These are phyloP conservation scores for Fusarium luffae DNA, from an alignment of 2,329 filamentous ascomycete species.

Conservation along the genomic window DNA sequence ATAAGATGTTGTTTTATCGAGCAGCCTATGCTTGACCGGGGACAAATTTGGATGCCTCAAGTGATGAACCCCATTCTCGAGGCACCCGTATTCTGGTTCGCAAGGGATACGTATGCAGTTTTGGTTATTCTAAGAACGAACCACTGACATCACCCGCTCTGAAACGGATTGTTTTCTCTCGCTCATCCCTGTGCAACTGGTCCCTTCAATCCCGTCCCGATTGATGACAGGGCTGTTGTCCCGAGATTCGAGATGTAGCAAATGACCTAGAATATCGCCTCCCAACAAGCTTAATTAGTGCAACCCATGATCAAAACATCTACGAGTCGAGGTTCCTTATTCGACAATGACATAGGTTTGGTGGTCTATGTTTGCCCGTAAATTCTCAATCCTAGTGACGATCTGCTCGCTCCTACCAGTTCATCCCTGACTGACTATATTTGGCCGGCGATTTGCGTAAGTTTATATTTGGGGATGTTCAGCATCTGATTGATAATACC, in stretches of 20 bases:
- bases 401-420: not conserved
- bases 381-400: not conserved
- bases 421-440: not conserved
- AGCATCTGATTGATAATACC: not conserved
- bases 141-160: not conserved
- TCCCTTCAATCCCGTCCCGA: not conserved
- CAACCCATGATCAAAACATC: constrained; percentile 20
- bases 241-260: constrained; percentile 8
- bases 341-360: not conserved
- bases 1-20: constrained; percentile 42
- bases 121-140: not conserved
- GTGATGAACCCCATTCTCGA: constrained; percentile 37
- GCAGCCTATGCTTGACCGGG: constrained; percentile 44
- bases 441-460: not conserved
- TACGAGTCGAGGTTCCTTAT: constrained; percentile 12
- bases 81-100: constrained; percentile 44
- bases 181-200: not conserved
- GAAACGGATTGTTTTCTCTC: not conserved
- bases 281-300: constrained; percentile 15
- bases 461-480: not conserved
- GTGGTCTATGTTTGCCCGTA: not conserved
- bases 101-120: constrained; percentile 43
- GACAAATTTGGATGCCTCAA: constrained; percentile 35
- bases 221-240: not conserved
- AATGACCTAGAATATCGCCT: constrained; percentile 14